Evolutionary conservation across 306 rosid genomes (phyloP).

Genomic region (Cucumis melo): DNA sequence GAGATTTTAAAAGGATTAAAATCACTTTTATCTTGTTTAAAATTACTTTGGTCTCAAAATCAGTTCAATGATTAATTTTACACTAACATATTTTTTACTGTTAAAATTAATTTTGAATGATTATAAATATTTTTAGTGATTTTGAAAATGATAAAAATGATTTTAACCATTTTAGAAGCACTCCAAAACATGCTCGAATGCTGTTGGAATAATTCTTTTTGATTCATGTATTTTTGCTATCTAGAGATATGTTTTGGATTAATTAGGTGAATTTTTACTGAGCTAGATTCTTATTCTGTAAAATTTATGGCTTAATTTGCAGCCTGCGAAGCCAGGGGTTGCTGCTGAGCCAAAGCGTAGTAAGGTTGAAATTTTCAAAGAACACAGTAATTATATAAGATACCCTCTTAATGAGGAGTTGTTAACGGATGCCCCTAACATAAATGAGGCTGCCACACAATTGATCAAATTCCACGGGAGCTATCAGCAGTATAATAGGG

Average conservation of each 20-base stretch:
- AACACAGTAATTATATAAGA: slow-evolving; percentile 82
- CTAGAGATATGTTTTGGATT: not conserved
- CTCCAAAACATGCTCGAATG: not conserved
- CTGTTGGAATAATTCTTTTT: not conserved
- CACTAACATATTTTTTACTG: too few species aligned
- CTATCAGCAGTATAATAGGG: slow-evolving; percentile 87
- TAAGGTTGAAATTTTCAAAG: slow-evolving; percentile 90
- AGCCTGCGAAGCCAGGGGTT: slow-evolving; percentile 55
- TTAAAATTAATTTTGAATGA: too few species aligned
- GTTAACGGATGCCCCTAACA: slow-evolving; percentile 72
- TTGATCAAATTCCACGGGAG: slow-evolving; percentile 95
- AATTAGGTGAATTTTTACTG: not conserved
- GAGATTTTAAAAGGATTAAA: too few species aligned
- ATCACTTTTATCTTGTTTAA: too few species aligned
- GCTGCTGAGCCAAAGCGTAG: slow-evolving; percentile 62
- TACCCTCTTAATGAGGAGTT: slow-evolving; percentile 91
- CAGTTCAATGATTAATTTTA: too few species aligned
- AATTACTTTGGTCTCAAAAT: too few species aligned
- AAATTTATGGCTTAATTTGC: slow-evolving; percentile 7
- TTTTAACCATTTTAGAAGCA: too few species aligned
- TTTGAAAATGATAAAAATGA: too few species aligned
- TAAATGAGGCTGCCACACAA: slow-evolving; percentile 82
- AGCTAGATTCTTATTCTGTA: too few species aligned
- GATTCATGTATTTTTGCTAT: not conserved
- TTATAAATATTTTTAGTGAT: too few species aligned